Conservation (phyloP, 2,329 filamentous ascomycete species). For the Zymoseptoria pseudotritici region DNA sequence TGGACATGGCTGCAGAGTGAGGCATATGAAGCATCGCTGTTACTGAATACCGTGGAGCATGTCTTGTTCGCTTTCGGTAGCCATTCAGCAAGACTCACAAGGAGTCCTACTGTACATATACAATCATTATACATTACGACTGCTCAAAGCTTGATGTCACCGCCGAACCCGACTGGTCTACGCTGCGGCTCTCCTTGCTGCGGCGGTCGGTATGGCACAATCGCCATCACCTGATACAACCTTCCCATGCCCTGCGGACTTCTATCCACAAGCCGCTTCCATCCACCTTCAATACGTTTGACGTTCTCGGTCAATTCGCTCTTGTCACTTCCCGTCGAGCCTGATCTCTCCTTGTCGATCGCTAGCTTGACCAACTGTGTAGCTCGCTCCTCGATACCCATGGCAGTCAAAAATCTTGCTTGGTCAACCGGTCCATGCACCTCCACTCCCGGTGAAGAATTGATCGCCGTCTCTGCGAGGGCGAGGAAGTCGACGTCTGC, state of each 20-base stretch:
- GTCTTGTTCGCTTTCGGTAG: no score
- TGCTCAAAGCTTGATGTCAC: constrained; percentile 39
- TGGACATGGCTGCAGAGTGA: no score
- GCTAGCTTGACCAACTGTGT: constrained; percentile 53
- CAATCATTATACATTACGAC: not conserved
- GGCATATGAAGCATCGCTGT: not conserved
- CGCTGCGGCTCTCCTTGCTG: constrained; percentile 61
- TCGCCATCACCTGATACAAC: constrained; percentile 86
- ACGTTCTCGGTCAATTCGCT: constrained; percentile 41
- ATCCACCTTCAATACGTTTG: constrained; percentile 62
- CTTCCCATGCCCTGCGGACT: constrained; percentile 84
- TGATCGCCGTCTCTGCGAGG: constrained; percentile 71
- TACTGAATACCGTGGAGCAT: no score
- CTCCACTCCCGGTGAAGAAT: constrained; percentile 71
- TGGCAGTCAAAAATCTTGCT: constrained; percentile 64
- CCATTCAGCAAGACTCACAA: no score
- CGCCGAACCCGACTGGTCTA: constrained; percentile 86
- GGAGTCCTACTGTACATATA: not conserved
- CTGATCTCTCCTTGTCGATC: constrained; percentile 26
- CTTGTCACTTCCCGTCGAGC: constrained; percentile 32
- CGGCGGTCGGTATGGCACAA: constrained; percentile 54
- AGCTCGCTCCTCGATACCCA: constrained; percentile 78
- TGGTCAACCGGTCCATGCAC: constrained; percentile 90
- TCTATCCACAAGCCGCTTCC: constrained; percentile 75
- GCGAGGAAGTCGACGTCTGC: constrained; percentile 91